Evolutionary conservation across 192 early-diverging fungal species (phyloP).

Genomic region (Podila verticillata): DNA sequence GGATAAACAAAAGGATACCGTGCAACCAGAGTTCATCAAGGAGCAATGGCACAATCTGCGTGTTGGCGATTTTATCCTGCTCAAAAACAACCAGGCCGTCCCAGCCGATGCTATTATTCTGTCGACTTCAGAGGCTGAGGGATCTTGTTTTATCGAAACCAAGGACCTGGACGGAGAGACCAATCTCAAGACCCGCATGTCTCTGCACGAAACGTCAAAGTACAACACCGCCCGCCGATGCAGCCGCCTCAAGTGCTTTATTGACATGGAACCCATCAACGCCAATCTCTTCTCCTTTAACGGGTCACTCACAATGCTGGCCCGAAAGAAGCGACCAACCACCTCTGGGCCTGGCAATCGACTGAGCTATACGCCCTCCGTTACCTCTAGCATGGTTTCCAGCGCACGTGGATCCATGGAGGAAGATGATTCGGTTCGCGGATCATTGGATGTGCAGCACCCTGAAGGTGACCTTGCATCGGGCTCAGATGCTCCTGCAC

Average conservation of each 20-base stretch:
- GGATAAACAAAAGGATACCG: neutral
- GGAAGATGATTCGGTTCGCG: slow-evolving; percentile 10
- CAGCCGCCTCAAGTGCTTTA: slow-evolving; percentile 62
- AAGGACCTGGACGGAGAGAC: slow-evolving; percentile 98
- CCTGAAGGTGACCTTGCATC: neutral
- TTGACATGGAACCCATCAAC: slow-evolving; percentile 83
- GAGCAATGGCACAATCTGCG: slow-evolving; percentile 75
- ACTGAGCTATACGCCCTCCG: slow-evolving; percentile 38
- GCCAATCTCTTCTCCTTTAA: slow-evolving; percentile 82
- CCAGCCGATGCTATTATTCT: slow-evolving; percentile 89
- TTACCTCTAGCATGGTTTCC: slow-evolving; percentile 50
- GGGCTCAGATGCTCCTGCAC: slow-evolving; percentile 9
- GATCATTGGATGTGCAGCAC: neutral
- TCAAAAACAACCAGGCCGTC: slow-evolving; percentile 83
- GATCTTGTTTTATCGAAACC: slow-evolving; percentile 89
- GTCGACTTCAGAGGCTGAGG: slow-evolving; percentile 80
- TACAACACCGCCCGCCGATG: slow-evolving; percentile 83
- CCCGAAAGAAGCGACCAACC: slow-evolving; percentile 5
- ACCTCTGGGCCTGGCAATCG: slow-evolving; percentile 10
- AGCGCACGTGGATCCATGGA: slow-evolving; percentile 44
- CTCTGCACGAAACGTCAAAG: slow-evolving; percentile 70
- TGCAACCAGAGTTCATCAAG: slow-evolving; percentile 55
- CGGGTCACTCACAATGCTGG: slow-evolving; percentile 69
- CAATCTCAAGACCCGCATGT: slow-evolving; percentile 88
- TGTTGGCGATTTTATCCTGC: slow-evolving; percentile 89